Base-by-base conservation (phyloP, 345 rosid species). In the Eucalyptus pumila region DNA sequence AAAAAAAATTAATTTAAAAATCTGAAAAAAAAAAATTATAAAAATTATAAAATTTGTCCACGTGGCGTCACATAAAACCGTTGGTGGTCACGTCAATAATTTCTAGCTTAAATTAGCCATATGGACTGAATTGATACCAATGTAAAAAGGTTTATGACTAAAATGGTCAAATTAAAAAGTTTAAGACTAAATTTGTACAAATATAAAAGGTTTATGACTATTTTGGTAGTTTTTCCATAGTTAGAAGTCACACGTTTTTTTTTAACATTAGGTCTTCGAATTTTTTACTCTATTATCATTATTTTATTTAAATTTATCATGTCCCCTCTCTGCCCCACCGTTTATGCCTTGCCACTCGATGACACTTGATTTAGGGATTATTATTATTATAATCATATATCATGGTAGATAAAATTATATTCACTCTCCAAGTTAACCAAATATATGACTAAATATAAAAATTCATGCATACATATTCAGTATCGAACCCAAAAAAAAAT, bases 51-150 rank as follows among this genome's bases (percentile, higher is more conserved):
- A 6, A 44, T 13, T 48, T 48, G 6, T 48, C 15, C 1, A 48
- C 50, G 0, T 48, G 2, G 0, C 15, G 2, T 48, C 50, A 48
- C 15, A 48, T 48, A 48, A 48, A 2, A 48, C 50, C 6, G 5
- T 15, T 4, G 1, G 6, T 0, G 15, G 2, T 14, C 50, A 48
- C 1, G 1, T 13, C 15, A 48, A 2, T 48, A 48, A 48, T 48
- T 48, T 48, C 6, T 2, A 48, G 50, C 50, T 48, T 48, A 13
- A 48, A 48, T 48, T 48, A 48, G 15, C 2, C 15, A 48, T 1
- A 48, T 48, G 15, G 2, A 13, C 15, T 48, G 6, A 48, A 48
- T 48, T 48, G 1, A 2, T 48, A 48, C 5, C 50, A 48, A 48
- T 48, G 2, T 48, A 48, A 48, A 48, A 48, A 13, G 2, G 50